Evolutionary conservation across 805 yeast species (phyloP).

Genomic region (Blastobotrys robertii): DNA sequence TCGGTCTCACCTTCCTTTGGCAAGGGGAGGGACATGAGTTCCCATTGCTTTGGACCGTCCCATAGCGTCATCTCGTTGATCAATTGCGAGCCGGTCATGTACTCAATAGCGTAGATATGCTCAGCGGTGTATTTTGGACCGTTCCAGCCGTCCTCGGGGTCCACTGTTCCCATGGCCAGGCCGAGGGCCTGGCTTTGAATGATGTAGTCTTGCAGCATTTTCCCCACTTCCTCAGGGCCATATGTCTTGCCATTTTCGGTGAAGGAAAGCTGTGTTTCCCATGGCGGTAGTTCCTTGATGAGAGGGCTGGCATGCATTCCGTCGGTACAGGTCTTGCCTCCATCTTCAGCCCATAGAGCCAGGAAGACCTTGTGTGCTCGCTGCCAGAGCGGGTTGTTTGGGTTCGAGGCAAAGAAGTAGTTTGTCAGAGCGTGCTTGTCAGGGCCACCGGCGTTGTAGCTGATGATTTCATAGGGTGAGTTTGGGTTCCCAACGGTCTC

Average conservation of each 20-base stretch:
- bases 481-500: slow-evolving; percentile 2
- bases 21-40: slow-evolving; percentile 3
- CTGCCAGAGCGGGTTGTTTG: slow-evolving; percentile 1
- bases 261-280: not conserved
- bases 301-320: slow-evolving; percentile 3
- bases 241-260: not conserved
- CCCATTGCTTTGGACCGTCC: slow-evolving; percentile 1
- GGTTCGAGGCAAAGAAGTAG: slow-evolving; percentile 1
- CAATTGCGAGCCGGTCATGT: slow-evolving; percentile 1
- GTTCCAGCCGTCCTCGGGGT: slow-evolving; percentile 2
- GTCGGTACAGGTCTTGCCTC: slow-evolving; percentile 1
- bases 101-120: slow-evolving; percentile 1
- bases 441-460: not conserved
- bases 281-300: not conserved
- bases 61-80: slow-evolving; percentile 1
- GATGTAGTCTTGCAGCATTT: slow-evolving; percentile 2
- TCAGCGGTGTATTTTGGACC: slow-evolving; percentile 2
- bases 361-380: slow-evolving; percentile 2
- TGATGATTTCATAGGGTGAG: not conserved
- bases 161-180: not conserved
- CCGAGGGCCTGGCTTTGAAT: slow-evolving; percentile 4
- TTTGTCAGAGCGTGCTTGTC: not conserved
- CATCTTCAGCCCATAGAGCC: slow-evolving; percentile 1
- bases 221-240: not conserved
- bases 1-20: slow-evolving; percentile 2